Evolutionary conservation across 2,329 filamentous ascomycete genomes (phyloP).

Genomic region (Aspergillus floridensis): DNA sequence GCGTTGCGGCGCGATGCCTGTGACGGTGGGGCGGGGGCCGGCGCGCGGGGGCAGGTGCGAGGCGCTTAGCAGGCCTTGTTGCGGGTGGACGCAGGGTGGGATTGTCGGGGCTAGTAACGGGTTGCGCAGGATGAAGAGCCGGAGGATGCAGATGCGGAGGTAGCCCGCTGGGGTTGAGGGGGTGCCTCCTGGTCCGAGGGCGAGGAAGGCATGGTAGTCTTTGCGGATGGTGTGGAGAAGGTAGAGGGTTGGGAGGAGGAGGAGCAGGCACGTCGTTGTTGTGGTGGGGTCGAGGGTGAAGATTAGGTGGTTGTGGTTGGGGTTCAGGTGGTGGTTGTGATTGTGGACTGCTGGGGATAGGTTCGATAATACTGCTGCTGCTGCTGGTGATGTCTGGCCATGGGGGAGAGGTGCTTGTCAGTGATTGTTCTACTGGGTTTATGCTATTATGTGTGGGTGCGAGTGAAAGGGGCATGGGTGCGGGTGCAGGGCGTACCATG

Average conservation of each 20-base stretch:
- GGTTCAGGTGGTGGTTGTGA: not conserved
- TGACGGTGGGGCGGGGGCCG: slow-evolving; percentile 64
- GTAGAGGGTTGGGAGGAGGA: slow-evolving; percentile 46
- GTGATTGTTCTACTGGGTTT: not conserved
- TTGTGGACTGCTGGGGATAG: not conserved
- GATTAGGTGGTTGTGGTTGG: not conserved
- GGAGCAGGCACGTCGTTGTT: slow-evolving; percentile 4
- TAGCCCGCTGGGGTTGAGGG: slow-evolving; percentile 72
- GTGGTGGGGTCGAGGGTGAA: not conserved
- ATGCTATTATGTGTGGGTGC: not conserved
- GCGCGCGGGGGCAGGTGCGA: slow-evolving; percentile 56
- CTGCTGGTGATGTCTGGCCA: not conserved
- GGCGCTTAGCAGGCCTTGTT: slow-evolving; percentile 57
- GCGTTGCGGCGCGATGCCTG: slow-evolving; percentile 77
- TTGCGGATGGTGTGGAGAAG: slow-evolving; percentile 60
- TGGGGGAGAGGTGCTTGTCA: not conserved
- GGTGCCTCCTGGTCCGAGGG: slow-evolving; percentile 76
- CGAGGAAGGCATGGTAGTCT: slow-evolving; percentile 68
- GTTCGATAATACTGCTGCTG: not conserved
- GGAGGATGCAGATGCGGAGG: slow-evolving; percentile 68
- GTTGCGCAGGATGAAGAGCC: slow-evolving; percentile 68
- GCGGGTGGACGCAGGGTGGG: slow-evolving; percentile 52
- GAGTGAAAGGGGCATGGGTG: no score
- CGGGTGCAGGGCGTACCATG: not conserved
- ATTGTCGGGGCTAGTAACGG: slow-evolving; percentile 61